Percentiles rank a stretch among this genome's conserved stretches.
Conservation (phyloP, 495 filamentous ascomycete genomes). For the Pyronema omphalodes region DNA sequence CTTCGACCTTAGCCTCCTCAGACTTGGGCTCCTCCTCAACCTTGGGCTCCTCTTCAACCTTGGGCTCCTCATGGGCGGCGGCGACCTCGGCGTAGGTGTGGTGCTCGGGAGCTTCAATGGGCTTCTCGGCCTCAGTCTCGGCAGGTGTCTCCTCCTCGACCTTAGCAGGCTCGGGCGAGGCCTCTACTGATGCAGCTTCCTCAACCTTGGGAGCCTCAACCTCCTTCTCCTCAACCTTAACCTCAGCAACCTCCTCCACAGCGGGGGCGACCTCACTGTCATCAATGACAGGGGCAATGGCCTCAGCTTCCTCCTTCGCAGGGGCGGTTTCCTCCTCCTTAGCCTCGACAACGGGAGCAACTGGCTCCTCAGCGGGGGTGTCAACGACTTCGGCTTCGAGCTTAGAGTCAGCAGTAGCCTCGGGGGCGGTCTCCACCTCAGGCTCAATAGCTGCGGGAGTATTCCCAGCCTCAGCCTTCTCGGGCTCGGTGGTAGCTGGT, state of each 20-base stretch:
- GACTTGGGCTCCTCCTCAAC: neutral
- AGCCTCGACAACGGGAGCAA: neutral
- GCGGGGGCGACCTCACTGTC: neutral
- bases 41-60: neutral
- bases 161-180: neutral
- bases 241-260: neutral
- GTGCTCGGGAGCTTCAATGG: neutral
- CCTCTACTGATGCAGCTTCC: conserved; percentile 14
- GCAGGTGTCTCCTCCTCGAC: neutral
- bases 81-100: neutral
- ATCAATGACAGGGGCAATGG: neutral
- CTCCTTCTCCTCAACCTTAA: neutral
- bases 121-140: neutral
- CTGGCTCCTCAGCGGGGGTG: neutral
- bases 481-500: neutral
- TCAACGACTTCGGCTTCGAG: neutral
- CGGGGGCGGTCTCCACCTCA: neutral
- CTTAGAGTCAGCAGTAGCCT: neutral
- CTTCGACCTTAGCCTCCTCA: neutral
- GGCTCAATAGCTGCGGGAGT: neutral
- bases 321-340: neutral
- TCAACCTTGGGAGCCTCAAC: neutral
- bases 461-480: neutral
- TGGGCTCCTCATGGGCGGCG: neutral
- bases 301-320: neutral